Percentiles rank a stretch among this genome's conserved stretches.
Evolutionary conservation across 1,284 basidiomycete species (phyloP).

Genomic region (Malassezia brasiliensis): DNA sequence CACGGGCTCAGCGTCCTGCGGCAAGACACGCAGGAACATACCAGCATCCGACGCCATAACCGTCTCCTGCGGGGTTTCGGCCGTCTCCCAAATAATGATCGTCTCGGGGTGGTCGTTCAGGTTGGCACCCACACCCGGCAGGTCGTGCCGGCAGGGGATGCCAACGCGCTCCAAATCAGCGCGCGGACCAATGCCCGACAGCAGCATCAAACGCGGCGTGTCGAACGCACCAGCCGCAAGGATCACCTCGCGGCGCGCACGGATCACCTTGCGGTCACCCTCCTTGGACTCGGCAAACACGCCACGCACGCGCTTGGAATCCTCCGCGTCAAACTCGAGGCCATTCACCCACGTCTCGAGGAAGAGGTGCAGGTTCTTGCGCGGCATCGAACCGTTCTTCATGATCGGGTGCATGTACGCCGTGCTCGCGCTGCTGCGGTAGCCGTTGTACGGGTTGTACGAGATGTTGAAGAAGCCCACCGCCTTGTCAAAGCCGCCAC

Average conservation of each 20-base stretch:
- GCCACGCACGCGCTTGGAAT: slow-evolving; percentile 26
- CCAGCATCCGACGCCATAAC: slow-evolving; percentile 49
- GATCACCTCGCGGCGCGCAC: slow-evolving; percentile 41
- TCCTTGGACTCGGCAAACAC: slow-evolving; percentile 35
- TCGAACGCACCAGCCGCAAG: slow-evolving; percentile 50
- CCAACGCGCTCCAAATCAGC: slow-evolving; percentile 50
- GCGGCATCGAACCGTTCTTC: slow-evolving; percentile 38
- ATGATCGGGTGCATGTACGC: slow-evolving; percentile 49
- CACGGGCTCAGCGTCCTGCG: slow-evolving; percentile 28
- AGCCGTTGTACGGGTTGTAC: slow-evolving; percentile 47
- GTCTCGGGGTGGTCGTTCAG: slow-evolving; percentile 53
- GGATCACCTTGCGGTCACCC: slow-evolving; percentile 34
- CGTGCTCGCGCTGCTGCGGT: slow-evolving; percentile 41
- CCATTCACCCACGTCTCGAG: slow-evolving; percentile 47
- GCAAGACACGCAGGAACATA: slow-evolving; percentile 43
- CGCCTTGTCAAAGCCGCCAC: slow-evolving; percentile 37
- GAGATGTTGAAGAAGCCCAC: slow-evolving; percentile 49
- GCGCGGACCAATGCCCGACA: slow-evolving; percentile 54
- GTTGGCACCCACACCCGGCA: slow-evolving; percentile 55
- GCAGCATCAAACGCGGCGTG: slow-evolving; percentile 53
- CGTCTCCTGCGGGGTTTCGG: slow-evolving; percentile 44
- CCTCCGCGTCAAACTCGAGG: slow-evolving; percentile 28
- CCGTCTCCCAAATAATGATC: slow-evolving; percentile 47
- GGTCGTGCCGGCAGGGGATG: slow-evolving; percentile 49
- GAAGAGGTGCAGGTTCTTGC: slow-evolving; percentile 48